These are phyloP conservation scores for Fusarium avenaceum DNA, from an alignment of 2,329 filamentous ascomycete species.

Conservation along the genomic window DNA sequence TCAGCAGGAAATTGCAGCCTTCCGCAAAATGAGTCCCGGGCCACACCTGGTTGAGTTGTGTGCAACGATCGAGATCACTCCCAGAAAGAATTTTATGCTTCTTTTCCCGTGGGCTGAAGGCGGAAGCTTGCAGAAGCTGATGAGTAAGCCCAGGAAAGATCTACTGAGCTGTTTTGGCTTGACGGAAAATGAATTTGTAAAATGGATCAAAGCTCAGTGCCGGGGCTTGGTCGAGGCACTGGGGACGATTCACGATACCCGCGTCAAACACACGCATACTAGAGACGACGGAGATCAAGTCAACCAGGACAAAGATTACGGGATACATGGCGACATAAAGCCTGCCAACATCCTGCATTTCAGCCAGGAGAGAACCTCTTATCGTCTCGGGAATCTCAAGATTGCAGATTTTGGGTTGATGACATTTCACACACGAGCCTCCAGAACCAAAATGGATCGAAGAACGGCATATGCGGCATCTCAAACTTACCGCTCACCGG, in stretches of 20 bases:
- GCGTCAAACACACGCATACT: background rate
- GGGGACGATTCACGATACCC: background rate
- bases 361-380: background rate
- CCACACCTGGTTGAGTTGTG: background rate
- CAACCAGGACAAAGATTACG: background rate
- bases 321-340: conserved; percentile 8
- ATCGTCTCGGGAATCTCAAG: background rate
- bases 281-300: background rate
- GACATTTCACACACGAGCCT: background rate
- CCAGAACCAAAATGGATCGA: background rate
- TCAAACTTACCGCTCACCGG: background rate
- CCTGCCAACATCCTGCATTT: conserved; percentile 5
- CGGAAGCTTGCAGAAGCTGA: background rate
- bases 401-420: conserved; percentile 14
- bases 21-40: background rate
- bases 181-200: background rate
- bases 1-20: background rate
- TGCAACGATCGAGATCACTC: conserved; percentile 3
- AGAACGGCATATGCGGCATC: accelerated
- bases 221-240: background rate
- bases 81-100: background rate
- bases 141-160: background rate
- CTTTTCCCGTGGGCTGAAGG: conserved; percentile 16
- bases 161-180: accelerated
- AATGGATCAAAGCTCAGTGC: background rate